Base-by-base conservation (phyloP, 345 rosid genomes). In the Salix udensis region DNA sequence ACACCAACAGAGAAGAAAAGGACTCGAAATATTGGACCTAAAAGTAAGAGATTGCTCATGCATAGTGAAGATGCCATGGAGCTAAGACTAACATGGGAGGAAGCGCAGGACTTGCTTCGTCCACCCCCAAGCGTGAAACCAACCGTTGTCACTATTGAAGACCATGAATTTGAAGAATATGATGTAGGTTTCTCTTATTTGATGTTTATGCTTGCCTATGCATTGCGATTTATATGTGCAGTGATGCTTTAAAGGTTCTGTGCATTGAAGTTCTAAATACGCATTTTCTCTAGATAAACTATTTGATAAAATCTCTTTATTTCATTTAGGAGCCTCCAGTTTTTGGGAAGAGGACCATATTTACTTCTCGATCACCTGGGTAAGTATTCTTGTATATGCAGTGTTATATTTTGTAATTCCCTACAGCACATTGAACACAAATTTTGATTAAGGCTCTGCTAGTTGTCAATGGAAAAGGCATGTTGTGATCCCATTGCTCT, bases 21-120 rank as follows among this genome's bases (percentile, higher is more conserved):
- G 82, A 78, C 91, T 52, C 86, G 89, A 52, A 92, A 91, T 77
- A 91, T 91, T 74, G 96, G 98, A 78, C 83, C 89, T 40, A 92
- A 91, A 85, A 87, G 81, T 67, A 89, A 91, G 89, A 89, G 98
- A 84, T 58, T 91, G 68, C 88, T 86, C 68, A 85, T 87, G 87
- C 88, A 87, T 73, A 82, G 86, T 77, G 93, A 88, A 76, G 98
- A 92, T 55, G 87, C 89, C 65, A 74, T 87, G 87, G 97, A 89
- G 86, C 85, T 92, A 67, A 87, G 90, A 81, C 80, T 92, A 65
- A 94, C 94, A 39, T 94, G 97, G 97, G 92, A 92, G 74, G 97
- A 94, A 90, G 89, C 98, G 75, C 95, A 94, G 74, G 95, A 90
- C 62, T 80, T 94, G 87, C 87, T 94, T 84, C 92, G 94, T 73